A percentile compares a stretch with the other conserved stretches of the same genome.
These are phyloP conservation scores for Ganoderma sinense DNA, from an alignment of 1,284 basidiomycete genomes.

Conservation along the genomic window DNA sequence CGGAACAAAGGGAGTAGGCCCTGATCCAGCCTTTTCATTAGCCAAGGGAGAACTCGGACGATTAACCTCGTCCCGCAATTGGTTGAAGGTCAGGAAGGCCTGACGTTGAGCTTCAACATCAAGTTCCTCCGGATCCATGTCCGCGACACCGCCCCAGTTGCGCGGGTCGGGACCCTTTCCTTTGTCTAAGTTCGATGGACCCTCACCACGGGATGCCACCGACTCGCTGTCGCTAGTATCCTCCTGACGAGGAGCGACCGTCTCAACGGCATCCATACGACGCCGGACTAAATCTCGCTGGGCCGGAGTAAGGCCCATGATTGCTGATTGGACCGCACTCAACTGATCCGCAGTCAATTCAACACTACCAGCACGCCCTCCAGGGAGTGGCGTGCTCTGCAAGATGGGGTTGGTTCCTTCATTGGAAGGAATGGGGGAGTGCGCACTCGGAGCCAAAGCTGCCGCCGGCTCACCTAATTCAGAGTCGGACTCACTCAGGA, in stretches of 20 bases:
- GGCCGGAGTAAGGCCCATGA: neutral
- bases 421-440: no score
- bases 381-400: no score
- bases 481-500: no score
- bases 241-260: neutral
- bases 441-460: no score
- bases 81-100: neutral
- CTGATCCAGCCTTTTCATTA: no score
- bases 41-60: neutral
- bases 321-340: neutral
- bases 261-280: neutral
- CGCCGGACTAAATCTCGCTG: neutral
- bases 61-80: neutral
- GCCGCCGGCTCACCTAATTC: no score
- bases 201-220: constrained; percentile 9
- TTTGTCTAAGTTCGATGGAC: constrained; percentile 10
- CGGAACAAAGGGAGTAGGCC: no score
- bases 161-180: constrained; percentile 27
- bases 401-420: no score
- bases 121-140: constrained; percentile 15
- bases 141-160: constrained; percentile 23
- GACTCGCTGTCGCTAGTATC: neutral
- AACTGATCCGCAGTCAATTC: neutral
- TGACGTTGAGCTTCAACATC: constrained; percentile 17
- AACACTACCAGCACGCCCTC: no score